These are phyloP conservation scores for Fusarium continuum DNA, from an alignment of 2,329 filamentous ascomycete species.

Conservation along the genomic window DNA sequence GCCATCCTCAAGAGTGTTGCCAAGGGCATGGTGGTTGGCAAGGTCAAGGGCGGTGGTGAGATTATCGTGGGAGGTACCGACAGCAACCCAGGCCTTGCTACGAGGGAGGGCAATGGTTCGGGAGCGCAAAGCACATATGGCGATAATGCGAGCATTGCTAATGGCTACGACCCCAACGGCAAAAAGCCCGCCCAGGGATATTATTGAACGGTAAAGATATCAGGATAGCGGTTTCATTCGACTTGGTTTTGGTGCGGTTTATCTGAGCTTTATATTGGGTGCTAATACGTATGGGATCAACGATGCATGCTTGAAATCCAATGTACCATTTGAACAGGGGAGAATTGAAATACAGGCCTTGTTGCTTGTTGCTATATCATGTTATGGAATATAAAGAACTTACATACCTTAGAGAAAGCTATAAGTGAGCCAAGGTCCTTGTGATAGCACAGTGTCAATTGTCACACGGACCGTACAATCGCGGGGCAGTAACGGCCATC, in stretches of 20 bases:
- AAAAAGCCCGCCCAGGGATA: conserved; percentile 46
- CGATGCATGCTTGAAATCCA: neutral
- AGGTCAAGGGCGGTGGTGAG: conserved; percentile 77
- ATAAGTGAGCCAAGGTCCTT: conserved; percentile 4
- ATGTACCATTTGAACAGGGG: neutral
- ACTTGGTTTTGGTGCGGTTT: conserved; percentile 14
- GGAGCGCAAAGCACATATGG: conserved; percentile 41
- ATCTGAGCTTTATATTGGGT: neutral
- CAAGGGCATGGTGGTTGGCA: conserved; percentile 93
- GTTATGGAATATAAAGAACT: neutral
- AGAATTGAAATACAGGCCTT: neutral
- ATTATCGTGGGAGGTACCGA: conserved; percentile 76
- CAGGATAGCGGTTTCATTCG: conserved; percentile 3
- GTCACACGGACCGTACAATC: conserved; percentile 23
- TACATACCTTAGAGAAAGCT: neutral
- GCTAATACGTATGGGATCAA: conserved; percentile 3
- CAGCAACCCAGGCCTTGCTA: conserved; percentile 30
- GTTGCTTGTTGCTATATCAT: no score
- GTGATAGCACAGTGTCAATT: conserved; percentile 3
- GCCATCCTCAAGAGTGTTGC: conserved; percentile 95
- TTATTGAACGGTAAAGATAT: conserved; percentile 16
- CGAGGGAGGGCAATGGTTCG: conserved; percentile 38
- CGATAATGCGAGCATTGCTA: conserved; percentile 42
- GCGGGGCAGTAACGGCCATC: conserved; percentile 36
- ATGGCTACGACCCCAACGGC: conserved; percentile 43